Evolutionary conservation across 2,329 filamentous ascomycete genomes (phyloP).

Genomic region (Ramularia endophylla): DNA sequence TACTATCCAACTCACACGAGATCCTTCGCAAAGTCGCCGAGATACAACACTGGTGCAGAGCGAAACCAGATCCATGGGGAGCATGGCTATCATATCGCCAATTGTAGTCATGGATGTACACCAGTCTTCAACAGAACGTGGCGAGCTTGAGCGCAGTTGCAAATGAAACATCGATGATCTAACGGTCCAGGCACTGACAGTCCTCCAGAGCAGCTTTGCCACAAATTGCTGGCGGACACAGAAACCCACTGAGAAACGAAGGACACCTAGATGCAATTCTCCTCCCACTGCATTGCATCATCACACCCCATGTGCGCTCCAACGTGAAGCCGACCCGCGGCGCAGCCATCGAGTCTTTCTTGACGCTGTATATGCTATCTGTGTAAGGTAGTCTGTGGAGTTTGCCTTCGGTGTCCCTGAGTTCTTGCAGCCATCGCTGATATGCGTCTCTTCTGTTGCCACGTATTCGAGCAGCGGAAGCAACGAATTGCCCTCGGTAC

Average conservation of each 20-base stretch:
- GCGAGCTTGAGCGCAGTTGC: no score
- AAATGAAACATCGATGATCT: no score
- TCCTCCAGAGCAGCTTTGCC: background rate
- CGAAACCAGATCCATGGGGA: no score
- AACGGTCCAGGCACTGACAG: background rate
- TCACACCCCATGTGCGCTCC: background rate
- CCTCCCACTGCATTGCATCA: background rate
- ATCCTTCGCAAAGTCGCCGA: no score
- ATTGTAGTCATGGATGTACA: no score
- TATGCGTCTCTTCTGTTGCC: background rate
- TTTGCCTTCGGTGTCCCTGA: background rate
- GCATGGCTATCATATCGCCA: no score
- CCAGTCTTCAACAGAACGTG: no score
- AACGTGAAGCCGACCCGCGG: background rate
- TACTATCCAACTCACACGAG: no score
- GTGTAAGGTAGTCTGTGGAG: background rate
- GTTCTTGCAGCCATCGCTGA: background rate
- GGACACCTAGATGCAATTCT: no score
- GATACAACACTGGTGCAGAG: no score
- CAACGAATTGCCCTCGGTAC: background rate
- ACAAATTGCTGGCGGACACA: background rate
- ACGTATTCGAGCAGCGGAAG: background rate
- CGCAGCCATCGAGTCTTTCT: background rate
- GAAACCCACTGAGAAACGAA: background rate
- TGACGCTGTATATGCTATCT: background rate